A percentile compares a stretch with the other conserved stretches of the same genome.
Evolutionary conservation across 2,329 filamentous ascomycete species (phyloP).

Genomic region (Monosporascus sp.): DNA sequence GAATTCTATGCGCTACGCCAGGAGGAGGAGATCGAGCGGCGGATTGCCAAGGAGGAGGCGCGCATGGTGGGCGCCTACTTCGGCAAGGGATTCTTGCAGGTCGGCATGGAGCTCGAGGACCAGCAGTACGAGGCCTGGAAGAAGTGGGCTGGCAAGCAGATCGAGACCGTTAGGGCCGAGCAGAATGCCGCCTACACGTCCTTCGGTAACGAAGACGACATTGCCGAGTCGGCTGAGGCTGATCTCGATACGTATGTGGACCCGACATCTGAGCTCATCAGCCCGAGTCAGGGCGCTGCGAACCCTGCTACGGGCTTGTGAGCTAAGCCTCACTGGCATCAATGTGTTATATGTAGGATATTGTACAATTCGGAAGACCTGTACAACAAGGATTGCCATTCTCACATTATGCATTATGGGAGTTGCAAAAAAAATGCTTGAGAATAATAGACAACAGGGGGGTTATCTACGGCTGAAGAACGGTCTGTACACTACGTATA

Average conservation of each 20-base stretch:
- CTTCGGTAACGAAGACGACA: constrained; percentile 10
- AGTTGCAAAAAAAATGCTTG: too few relatives aligned
- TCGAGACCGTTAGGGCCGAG: constrained; percentile 17
- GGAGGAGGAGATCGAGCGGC: constrained; percentile 72
- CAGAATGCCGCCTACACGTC: constrained; percentile 20
- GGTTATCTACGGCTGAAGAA: too few relatives aligned
- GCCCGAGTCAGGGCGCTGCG: neutral
- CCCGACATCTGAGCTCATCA: neutral
- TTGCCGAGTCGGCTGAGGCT: constrained; percentile 6
- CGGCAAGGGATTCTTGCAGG: constrained; percentile 66
- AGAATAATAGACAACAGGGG: too few relatives aligned
- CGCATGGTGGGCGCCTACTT: constrained; percentile 83
- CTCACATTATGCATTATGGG: too few relatives aligned
- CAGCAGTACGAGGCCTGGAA: constrained; percentile 79
- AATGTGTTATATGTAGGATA: too few relatives aligned
- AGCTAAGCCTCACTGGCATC: too few relatives aligned
- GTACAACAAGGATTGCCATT: too few relatives aligned
- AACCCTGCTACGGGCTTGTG: too few relatives aligned
- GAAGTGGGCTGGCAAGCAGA: constrained; percentile 26
- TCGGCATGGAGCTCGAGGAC: constrained; percentile 80
- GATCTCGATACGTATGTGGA: constrained; percentile 10
- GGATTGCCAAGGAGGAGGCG: constrained; percentile 85
- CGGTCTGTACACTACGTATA: too few relatives aligned
- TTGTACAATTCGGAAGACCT: too few relatives aligned
- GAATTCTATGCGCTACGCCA: constrained; percentile 89